A percentile compares a stretch with the other conserved stretches of the same genome.
These are phyloP conservation scores for Pezicula rhizophila DNA, from an alignment of 2,329 filamentous ascomycete genomes.

Conservation along the genomic window DNA sequence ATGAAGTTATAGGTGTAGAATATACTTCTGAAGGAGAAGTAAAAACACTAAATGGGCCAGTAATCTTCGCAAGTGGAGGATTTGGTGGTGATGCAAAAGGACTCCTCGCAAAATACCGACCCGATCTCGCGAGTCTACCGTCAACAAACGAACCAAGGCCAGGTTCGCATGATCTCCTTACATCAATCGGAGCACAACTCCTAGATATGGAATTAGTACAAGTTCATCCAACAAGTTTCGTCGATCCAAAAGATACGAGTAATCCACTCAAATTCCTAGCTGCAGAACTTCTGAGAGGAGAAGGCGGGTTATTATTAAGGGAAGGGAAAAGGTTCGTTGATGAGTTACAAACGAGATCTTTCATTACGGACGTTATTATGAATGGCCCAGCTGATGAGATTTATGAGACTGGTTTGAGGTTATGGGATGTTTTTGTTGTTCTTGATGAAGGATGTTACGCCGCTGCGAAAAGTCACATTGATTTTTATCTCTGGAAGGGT, in stretches of 20 bases:
- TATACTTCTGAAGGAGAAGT: conserved; percentile 32
- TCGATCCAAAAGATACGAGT: conserved; percentile 42
- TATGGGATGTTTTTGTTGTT: conserved; percentile 54
- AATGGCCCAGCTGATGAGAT: conserved; percentile 23
- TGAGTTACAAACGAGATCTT: conserved; percentile 54
- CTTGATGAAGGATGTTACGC: conserved; percentile 52
- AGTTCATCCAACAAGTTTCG: conserved; percentile 59
- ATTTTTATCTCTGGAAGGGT: conserved; percentile 59
- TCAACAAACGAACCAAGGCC: conserved; percentile 57
- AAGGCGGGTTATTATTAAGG: conserved; percentile 52
- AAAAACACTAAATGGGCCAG: conserved; percentile 40
- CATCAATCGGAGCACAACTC: conserved; percentile 32
- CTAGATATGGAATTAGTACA: conserved; percentile 48
- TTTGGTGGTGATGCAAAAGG: conserved; percentile 57
- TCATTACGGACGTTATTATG: conserved; percentile 49
- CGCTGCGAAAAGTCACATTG: conserved; percentile 47
- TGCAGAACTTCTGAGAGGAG: conserved; percentile 55
- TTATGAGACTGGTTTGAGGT: conserved; percentile 29
- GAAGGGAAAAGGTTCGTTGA: conserved; percentile 52
- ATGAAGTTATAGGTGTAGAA: conserved; percentile 45
- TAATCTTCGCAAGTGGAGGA: conserved; percentile 55
- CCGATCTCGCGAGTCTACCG: conserved; percentile 52
- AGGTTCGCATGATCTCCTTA: conserved; percentile 42
- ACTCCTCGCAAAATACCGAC: conserved; percentile 48
- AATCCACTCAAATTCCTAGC: conserved; percentile 55